Conservation (phyloP, 495 filamentous ascomycete genomes). For the Xylaria venustula region DNA sequence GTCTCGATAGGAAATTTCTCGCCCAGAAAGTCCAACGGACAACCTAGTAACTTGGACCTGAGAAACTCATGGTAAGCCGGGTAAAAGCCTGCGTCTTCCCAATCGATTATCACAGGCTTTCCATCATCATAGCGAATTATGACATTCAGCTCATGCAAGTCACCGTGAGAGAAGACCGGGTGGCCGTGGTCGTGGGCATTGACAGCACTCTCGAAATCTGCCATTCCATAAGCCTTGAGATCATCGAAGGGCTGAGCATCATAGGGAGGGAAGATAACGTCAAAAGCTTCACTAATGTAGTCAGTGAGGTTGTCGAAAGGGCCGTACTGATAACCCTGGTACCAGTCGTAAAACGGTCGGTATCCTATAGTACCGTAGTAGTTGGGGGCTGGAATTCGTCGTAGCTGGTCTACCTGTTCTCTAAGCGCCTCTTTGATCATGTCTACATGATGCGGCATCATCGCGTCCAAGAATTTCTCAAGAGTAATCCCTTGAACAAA, state of each 20-base stretch:
- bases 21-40: background rate
- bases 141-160: background rate
- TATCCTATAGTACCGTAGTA: conserved; percentile 8
- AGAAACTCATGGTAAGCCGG: background rate
- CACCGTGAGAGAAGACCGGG: conserved; percentile 4
- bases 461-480: background rate
- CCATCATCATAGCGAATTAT: background rate
- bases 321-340: background rate
- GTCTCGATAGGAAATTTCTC: background rate
- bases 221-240: background rate
- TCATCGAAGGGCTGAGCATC: background rate
- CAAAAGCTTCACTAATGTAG: background rate
- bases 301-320: background rate
- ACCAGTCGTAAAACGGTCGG: background rate
- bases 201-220: background rate
- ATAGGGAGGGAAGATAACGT: background rate
- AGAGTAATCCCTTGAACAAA: conserved; percentile 5
- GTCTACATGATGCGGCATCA: background rate
- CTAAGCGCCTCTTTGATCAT: background rate
- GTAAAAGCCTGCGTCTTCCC: conserved; percentile 6
- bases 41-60: background rate
- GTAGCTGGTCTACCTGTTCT: conserved; percentile 14
- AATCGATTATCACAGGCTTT: background rate
- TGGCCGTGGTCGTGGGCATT: background rate
- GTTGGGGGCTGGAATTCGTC: conserved; percentile 3